These are phyloP conservation scores for Purpureocillium lavendulum DNA, from an alignment of 2,329 filamentous ascomycete genomes.

Conservation along the genomic window DNA sequence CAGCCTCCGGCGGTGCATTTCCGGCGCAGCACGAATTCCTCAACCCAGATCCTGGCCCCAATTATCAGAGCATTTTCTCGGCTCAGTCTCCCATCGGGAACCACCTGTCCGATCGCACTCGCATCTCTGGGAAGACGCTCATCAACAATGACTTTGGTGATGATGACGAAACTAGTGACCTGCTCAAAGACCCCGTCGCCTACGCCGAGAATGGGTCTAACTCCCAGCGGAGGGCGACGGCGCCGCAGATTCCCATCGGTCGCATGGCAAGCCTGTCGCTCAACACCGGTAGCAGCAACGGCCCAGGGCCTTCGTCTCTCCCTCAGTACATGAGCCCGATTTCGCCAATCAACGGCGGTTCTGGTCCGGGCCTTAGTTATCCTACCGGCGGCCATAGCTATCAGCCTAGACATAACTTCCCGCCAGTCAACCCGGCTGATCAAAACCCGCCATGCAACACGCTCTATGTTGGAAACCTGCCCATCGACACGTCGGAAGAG, in stretches of 20 bases:
- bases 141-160: slow-evolving; percentile 60
- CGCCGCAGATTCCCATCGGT: slow-evolving; percentile 60
- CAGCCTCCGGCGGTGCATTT: slow-evolving; percentile 45
- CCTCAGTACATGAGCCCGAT: slow-evolving; percentile 41
- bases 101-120: slow-evolving; percentile 52
- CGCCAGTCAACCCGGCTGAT: slow-evolving; percentile 86
- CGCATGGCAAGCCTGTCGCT: slow-evolving; percentile 65
- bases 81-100: slow-evolving; percentile 67
- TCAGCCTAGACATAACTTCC: slow-evolving; percentile 55
- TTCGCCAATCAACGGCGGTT: slow-evolving; percentile 44
- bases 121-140: slow-evolving; percentile 59
- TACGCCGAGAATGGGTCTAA: slow-evolving; percentile 54
- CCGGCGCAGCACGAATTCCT: slow-evolving; percentile 49
- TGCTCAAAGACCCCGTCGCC: slow-evolving; percentile 64
- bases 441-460: slow-evolving; percentile 98
- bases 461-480: slow-evolving; percentile 93
- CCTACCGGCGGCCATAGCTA: slow-evolving; percentile 42
- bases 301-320: slow-evolving; percentile 42
- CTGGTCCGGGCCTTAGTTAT: slow-evolving; percentile 19
- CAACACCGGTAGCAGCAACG: slow-evolving; percentile 41
- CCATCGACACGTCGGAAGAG: slow-evolving; percentile 86
- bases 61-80: slow-evolving; percentile 59
- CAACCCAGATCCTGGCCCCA: slow-evolving; percentile 43
- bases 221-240: slow-evolving; percentile 57
- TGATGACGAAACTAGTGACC: slow-evolving; percentile 61